Base-by-base conservation (phyloP, 1,284 basidiomycete species). In the Trichosporon faecale region DNA sequence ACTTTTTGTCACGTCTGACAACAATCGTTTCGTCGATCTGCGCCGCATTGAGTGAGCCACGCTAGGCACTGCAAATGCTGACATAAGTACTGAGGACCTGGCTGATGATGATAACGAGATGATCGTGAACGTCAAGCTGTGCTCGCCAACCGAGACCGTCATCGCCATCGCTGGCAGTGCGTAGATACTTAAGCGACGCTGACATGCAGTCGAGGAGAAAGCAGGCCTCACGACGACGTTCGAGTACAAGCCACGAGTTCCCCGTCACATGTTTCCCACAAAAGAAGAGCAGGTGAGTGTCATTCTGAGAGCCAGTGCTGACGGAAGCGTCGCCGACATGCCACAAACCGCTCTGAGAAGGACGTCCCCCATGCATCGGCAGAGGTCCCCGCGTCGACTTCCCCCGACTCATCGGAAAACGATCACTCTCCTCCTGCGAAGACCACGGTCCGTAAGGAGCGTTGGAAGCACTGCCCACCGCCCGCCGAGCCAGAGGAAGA, bases 161-260 rank as follows among this genome's bases (percentile, higher is more conserved):
- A 49, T 72, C 6, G 72, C 68, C n/a, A 70, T 74, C 44, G 68
- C 73, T 29, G 78, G 77, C 60, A 70, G 76, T 78, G 23, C 65
- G 74, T 65, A 23, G 1, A 6, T 4, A 31, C 27, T 18, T 29
- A 61, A 8, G 6, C 27, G 27, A 33, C n/a, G 57, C 69, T 60
- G 35, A 66, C 60, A 33, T 33, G 5, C 65, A 81, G 80, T 80
- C 18, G 80, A 82, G 31, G 79, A 81, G 66, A 68, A 77, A 3
- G 74, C 80, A 1, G 80, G 80, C 8, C 76, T 79, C 40, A 35
- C 68, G 2, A 67, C 46, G 0, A 72, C 70, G 2, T 73, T 73
- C 9, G 75, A 79, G 60, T 78, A 73, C 66, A 61, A 72, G 14
- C 77, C 78, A 0, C 46, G 66, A 11, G 60, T 79, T 5, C 68